Evolutionary conservation across 169 alveolate genomes (phyloP).

Genomic region (Amoebophrya sp.): DNA sequence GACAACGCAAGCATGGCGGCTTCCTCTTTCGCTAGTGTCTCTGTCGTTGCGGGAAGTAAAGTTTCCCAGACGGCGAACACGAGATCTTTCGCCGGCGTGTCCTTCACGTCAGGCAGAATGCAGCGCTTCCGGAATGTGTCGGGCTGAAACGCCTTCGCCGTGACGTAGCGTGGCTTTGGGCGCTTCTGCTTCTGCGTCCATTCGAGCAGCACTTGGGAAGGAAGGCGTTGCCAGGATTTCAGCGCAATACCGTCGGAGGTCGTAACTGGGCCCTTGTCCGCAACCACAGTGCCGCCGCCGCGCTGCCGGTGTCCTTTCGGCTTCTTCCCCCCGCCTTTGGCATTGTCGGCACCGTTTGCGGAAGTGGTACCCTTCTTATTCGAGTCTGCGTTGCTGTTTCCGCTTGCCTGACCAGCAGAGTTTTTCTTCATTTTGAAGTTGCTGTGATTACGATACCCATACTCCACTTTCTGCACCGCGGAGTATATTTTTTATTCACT

Average conservation of each 20-base stretch:
- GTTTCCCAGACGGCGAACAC: not conserved
- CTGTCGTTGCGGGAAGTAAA: not conserved
- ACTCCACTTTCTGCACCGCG: too few relatives aligned
- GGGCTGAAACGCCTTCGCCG: not conserved
- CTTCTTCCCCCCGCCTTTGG: not conserved
- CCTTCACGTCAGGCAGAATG: not conserved
- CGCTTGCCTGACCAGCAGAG: too few relatives aligned
- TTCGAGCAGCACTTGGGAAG: not conserved
- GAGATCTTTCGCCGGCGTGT: not conserved
- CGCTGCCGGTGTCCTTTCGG: not conserved
- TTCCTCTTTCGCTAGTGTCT: not conserved
- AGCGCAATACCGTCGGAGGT: not conserved
- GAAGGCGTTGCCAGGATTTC: not conserved
- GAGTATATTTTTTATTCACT: too few relatives aligned
- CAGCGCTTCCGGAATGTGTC: not conserved
- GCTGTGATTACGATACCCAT: too few relatives aligned
- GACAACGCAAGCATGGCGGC: not conserved
- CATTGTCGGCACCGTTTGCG: not conserved
- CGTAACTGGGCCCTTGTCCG: not conserved
- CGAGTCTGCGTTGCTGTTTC: too few relatives aligned
- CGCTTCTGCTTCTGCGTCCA: not conserved
- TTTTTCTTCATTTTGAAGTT: too few relatives aligned
- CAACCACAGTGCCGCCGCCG: not conserved
- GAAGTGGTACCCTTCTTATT: too few relatives aligned
- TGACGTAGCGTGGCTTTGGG: not conserved